phyloP scores from a whole-genome alignment of 2,329 filamentous ascomycete genomes.

The Dryadomyces sulphureus region DNA sequence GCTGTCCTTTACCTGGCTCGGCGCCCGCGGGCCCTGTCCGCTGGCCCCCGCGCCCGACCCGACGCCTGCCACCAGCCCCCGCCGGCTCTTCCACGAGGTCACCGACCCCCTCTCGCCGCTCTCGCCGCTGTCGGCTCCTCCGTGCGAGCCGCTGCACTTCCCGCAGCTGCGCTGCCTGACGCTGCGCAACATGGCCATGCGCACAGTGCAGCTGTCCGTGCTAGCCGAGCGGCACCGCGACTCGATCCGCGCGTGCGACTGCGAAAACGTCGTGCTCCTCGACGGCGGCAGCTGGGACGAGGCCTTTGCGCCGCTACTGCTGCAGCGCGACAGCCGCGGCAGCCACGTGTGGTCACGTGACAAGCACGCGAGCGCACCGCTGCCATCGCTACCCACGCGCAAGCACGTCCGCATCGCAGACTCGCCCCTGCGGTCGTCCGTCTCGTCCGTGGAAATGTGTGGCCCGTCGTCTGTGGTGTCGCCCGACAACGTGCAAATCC shows the following conservation, averaged over 20 bases:
- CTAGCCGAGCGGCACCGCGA: slow-evolving; percentile 54
- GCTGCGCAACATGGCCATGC: slow-evolving; percentile 59
- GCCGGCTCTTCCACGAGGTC: slow-evolving; percentile 49
- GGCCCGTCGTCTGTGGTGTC: slow-evolving; percentile 3
- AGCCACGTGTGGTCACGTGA: slow-evolving; percentile 25
- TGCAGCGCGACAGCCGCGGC: slow-evolving; percentile 25
- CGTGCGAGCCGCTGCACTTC: slow-evolving; percentile 49
- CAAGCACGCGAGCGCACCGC: no score
- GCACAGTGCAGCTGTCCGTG: slow-evolving; percentile 52
- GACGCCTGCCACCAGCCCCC: slow-evolving; percentile 31
- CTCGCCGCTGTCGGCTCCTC: slow-evolving; percentile 31
- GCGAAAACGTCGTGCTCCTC: slow-evolving; percentile 58
- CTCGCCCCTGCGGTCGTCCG: background rate
- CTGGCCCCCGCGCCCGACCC: slow-evolving; percentile 56
- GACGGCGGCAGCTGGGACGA: slow-evolving; percentile 65
- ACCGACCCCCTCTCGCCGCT: slow-evolving; percentile 50
- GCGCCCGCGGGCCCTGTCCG: slow-evolving; percentile 44
- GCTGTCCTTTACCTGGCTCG: slow-evolving; percentile 62
- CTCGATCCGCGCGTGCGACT: slow-evolving; percentile 63
- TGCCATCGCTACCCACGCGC: no score
- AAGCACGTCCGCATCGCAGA: slow-evolving; percentile 14
- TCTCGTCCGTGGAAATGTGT: background rate
- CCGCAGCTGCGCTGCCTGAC: slow-evolving; percentile 52
- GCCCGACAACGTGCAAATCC: slow-evolving; percentile 22
- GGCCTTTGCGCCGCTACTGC: slow-evolving; percentile 57